A percentile compares a stretch with the other conserved stretches of the same genome.
Conservation (phyloP, 2,329 filamentous ascomycete species). For the Dendrostoma leiphaemia region DNA sequence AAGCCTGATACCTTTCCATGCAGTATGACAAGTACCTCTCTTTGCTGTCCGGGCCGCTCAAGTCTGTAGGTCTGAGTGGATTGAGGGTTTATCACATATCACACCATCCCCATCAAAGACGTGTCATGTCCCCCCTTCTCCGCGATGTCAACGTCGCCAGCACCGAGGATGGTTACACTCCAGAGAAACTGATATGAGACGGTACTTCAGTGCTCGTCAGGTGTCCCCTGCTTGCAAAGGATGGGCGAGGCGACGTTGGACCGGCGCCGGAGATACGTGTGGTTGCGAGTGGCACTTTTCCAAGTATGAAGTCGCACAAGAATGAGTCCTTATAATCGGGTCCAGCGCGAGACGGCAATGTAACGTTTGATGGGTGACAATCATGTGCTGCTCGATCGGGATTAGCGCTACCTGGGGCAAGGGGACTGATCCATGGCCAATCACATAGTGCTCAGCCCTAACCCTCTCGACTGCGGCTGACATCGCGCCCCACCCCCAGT, state of each 20-base stretch:
- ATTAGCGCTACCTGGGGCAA: neutral
- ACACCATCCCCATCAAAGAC: too few species aligned
- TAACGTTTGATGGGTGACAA: slow-evolving; percentile 11
- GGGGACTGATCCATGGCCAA: neutral
- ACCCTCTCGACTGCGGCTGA: neutral
- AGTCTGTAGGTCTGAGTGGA: too few species aligned
- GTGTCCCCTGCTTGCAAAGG: neutral
- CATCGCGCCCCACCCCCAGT: too few species aligned
- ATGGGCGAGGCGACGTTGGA: slow-evolving; percentile 18
- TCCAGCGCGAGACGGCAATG: neutral
- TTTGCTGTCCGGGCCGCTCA: too few species aligned
- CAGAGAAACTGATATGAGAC: too few species aligned
- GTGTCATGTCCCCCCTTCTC: too few species aligned
- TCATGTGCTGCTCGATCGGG: neutral
- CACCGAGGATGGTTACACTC: too few species aligned
- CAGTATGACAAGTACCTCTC: too few species aligned
- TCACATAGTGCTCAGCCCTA: neutral
- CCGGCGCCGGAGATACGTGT: slow-evolving; percentile 15
- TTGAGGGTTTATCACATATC: too few species aligned
- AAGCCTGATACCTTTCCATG: neutral
- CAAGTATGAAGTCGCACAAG: neutral
- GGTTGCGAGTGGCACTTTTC: neutral
- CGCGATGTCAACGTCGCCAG: too few species aligned
- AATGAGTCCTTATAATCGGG: too few species aligned
- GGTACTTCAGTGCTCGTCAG: neutral